phyloP scores from a whole-genome alignment of 169 alveolate species.

The Eimeria acervulina region DNA sequence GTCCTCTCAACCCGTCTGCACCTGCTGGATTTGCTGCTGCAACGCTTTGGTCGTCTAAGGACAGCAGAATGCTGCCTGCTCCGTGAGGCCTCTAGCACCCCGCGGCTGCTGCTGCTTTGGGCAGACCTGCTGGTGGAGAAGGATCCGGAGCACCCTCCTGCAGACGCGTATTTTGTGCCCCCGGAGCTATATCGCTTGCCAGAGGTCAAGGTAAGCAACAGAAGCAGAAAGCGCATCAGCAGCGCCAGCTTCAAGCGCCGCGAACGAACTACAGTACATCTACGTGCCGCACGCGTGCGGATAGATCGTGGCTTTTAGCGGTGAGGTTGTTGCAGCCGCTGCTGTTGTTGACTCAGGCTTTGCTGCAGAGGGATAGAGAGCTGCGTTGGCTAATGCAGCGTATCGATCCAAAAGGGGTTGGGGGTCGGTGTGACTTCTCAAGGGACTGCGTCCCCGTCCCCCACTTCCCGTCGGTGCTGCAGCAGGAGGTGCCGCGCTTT shows the following conservation, averaged over 20 bases:
- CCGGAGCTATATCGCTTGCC: conserved; percentile 55
- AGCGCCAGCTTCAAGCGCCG: background rate
- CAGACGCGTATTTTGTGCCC: conserved; percentile 60
- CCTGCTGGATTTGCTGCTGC: conserved; percentile 76
- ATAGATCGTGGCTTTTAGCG: background rate
- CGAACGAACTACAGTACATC: background rate
- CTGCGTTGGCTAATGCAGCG: conserved; percentile 70
- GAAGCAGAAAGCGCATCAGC: background rate
- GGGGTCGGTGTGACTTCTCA: conserved; percentile 63
- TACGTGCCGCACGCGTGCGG: background rate
- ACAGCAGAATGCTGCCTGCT: conserved; percentile 73
- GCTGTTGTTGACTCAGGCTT: conserved; percentile 39
- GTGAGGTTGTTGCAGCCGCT: background rate
- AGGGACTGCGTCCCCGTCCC: conserved; percentile 80
- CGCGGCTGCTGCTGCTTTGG: conserved; percentile 69
- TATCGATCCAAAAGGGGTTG: conserved; percentile 32
- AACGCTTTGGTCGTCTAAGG: conserved; percentile 80
- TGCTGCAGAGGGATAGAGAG: conserved; percentile 38
- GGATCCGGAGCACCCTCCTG: conserved; percentile 54
- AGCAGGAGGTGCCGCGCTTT: conserved; percentile 77
- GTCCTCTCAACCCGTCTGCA: conserved; percentile 72
- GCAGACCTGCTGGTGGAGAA: conserved; percentile 73
- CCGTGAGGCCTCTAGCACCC: conserved; percentile 51
- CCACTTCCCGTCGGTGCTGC: conserved; percentile 83
- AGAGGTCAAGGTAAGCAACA: conserved; percentile 60